These are phyloP conservation scores for Claviceps sp. DNA, from an alignment of 2,329 filamentous ascomycete genomes.

Conservation along the genomic window DNA sequence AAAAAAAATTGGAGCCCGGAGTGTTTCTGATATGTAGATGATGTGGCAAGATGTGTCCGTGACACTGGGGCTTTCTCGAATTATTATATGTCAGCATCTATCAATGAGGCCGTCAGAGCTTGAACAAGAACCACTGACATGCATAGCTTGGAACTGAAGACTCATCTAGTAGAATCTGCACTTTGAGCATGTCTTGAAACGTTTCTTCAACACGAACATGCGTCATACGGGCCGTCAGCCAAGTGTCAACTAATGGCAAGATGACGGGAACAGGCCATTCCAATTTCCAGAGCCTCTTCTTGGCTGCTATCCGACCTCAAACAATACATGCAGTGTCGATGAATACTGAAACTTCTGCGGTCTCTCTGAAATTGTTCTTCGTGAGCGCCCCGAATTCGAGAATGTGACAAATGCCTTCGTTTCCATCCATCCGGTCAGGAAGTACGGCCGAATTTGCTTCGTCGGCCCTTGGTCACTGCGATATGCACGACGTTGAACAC, in stretches of 20 bases:
- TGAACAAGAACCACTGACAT: neutral
- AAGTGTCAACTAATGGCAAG: neutral
- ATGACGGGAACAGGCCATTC: neutral
- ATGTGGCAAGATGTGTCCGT: neutral
- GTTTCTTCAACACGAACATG: neutral
- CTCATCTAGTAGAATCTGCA: neutral
- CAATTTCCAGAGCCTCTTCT: neutral
- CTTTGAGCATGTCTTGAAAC: neutral
- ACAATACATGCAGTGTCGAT: neutral
- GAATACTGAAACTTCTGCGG: neutral
- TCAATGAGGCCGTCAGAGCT: neutral
- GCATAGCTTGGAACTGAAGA: neutral
- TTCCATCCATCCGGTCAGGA: neutral
- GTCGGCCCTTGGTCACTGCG: no score
- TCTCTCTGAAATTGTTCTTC: no score
- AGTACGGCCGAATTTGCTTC: no score
- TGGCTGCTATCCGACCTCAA: neutral
- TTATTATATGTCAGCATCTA: neutral
- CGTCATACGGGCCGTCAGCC: neutral
- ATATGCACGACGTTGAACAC: no score
- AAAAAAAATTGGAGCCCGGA: neutral
- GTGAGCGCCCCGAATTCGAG: neutral
- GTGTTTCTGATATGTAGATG: neutral
- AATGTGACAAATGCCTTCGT: neutral
- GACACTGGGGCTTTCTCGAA: neutral